Percentiles rank a stretch among this genome's conserved stretches.
phyloP scores from a whole-genome alignment of 2,329 filamentous ascomycete genomes.

The Exophiala aquamarina region DNA sequence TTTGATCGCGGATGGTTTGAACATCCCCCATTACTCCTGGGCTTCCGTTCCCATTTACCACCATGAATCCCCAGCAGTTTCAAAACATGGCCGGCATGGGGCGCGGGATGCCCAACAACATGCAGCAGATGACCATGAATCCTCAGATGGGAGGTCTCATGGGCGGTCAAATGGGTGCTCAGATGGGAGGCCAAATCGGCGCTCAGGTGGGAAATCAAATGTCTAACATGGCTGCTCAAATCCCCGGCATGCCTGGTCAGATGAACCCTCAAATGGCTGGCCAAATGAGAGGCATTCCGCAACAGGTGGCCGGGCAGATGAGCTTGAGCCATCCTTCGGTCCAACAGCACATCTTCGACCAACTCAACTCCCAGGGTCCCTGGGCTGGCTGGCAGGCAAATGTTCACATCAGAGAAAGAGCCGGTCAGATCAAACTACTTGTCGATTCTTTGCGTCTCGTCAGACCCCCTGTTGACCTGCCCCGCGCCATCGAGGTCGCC shows the following conservation, averaged over 20 bases:
- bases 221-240: conserved; percentile 7
- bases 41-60: conserved; percentile 9
- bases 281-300: conserved; percentile 16
- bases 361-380: conserved; percentile 41
- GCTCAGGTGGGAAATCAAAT: conserved; percentile 33
- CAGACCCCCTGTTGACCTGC: conserved; percentile 40
- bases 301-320: conserved; percentile 21
- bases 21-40: not conserved
- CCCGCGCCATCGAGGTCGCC: conserved; percentile 41
- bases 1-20: not conserved
- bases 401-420: conserved; percentile 40
- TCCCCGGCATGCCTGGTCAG: conserved; percentile 1
- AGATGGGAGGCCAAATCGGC: conserved; percentile 31
- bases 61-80: conserved; percentile 28
- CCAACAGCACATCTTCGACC: conserved; percentile 38
- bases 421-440: conserved; percentile 45
- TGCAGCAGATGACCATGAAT: conserved; percentile 24
- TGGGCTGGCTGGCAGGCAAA: conserved; percentile 47
- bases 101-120: conserved; percentile 27
- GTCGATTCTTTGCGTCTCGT: conserved; percentile 48
- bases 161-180: conserved; percentile 20
- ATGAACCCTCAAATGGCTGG: conserved; percentile 16
- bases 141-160: conserved; percentile 7
- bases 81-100: conserved; percentile 28
- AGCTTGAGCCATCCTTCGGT: conserved; percentile 21